Evolutionary conservation across 805 yeast genomes (phyloP).

Genomic region (Huiozyma naganishii): DNA sequence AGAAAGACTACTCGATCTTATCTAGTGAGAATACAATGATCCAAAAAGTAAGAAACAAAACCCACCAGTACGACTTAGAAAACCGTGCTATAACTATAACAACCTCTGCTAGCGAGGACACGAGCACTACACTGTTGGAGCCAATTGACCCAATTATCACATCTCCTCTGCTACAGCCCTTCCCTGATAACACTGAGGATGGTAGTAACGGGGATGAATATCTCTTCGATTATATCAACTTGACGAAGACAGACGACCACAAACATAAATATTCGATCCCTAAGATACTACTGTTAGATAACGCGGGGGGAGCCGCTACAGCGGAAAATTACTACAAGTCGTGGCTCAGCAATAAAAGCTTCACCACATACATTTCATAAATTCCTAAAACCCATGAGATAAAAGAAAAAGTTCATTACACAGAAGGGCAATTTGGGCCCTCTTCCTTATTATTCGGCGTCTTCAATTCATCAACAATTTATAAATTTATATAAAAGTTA

Average conservation of each 20-base stretch:
- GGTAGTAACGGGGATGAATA: neutral
- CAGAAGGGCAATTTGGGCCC: neutral
- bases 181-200: constrained; percentile 1
- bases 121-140: constrained; percentile 5
- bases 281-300: no score
- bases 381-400: neutral
- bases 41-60: neutral
- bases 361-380: neutral
- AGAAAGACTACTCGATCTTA: constrained; percentile 7
- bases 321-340: constrained; percentile 25
- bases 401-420: neutral
- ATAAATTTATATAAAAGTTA: no score
- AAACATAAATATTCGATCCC: no score
- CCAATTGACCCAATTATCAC: constrained; percentile 13
- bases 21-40: neutral
- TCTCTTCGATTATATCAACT: neutral
- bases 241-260: constrained; percentile 9
- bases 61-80: neutral
- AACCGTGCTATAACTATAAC: neutral
- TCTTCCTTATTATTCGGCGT: neutral
- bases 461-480: no score
- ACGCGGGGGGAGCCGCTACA: neutral
- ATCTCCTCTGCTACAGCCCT: constrained; percentile 17
- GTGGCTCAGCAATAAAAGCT: constrained; percentile 18
- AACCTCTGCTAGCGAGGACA: neutral